These are phyloP conservation scores for Coelastrella sp. DNA, from an alignment of 139 green algal species.

Conservation along the genomic window DNA sequence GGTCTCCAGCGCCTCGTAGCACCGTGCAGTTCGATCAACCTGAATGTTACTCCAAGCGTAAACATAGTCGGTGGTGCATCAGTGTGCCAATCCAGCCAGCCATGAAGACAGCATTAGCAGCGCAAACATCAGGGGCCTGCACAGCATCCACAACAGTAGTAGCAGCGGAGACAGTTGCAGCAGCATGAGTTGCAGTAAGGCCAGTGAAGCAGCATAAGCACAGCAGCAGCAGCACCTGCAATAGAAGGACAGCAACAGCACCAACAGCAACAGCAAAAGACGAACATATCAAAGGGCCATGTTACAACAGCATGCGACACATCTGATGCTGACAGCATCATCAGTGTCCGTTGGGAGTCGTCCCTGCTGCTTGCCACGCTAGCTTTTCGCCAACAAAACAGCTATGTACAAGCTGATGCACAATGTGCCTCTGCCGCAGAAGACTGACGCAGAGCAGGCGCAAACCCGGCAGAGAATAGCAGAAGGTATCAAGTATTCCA, in stretches of 20 bases:
- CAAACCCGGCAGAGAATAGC: not conserved
- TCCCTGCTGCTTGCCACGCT: not conserved
- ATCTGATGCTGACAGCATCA: not conserved
- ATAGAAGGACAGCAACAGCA: not conserved
- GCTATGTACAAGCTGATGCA: not conserved
- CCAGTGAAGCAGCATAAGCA: not conserved
- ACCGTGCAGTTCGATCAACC: not conserved
- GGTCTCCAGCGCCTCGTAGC: not conserved
- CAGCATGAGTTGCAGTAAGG: not conserved
- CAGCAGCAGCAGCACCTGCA: not conserved
- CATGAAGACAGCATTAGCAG: not conserved
- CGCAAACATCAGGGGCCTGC: not conserved
- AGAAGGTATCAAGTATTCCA: not conserved
- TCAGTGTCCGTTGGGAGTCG: not conserved
- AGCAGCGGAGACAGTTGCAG: not conserved
- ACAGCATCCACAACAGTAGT: not conserved
- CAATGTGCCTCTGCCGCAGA: not conserved
- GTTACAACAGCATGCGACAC: not conserved
- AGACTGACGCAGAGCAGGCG: not conserved
- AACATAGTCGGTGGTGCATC: not conserved
- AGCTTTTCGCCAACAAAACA: not conserved
- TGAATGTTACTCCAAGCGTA: not conserved
- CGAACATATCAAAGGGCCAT: not conserved
- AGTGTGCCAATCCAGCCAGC: not conserved
- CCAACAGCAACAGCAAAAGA: not conserved